phyloP scores from a whole-genome alignment of 2,329 filamentous ascomycete genomes.

The Penicillium sp. region DNA sequence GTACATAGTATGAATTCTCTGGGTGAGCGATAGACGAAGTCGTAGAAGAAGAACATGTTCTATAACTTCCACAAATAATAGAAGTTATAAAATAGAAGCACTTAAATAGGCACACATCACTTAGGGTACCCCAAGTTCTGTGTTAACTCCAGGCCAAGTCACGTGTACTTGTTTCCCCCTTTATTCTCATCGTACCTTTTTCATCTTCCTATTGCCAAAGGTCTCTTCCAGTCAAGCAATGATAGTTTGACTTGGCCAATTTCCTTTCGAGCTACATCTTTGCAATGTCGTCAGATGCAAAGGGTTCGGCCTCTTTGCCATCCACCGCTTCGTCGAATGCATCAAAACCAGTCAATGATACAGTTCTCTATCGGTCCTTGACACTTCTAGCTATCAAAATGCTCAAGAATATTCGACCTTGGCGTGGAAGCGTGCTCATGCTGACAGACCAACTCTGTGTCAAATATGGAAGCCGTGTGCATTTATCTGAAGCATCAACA shows the following conservation, averaged over 20 bases:
- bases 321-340: slow-evolving; percentile 1
- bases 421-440: slow-evolving; percentile 26
- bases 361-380: slow-evolving; percentile 11
- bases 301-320: slow-evolving; percentile 1
- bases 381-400: slow-evolving; percentile 22
- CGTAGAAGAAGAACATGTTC: too few species aligned
- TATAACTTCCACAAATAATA: too few species aligned
- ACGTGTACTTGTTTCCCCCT: too few species aligned
- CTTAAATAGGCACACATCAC: too few species aligned
- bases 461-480: slow-evolving; percentile 27
- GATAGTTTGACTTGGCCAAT: neutral
- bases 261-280: neutral
- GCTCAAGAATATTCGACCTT: slow-evolving; percentile 20
- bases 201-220: too few species aligned
- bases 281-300: slow-evolving; percentile 6
- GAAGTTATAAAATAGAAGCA: too few species aligned
- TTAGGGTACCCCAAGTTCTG: too few species aligned
- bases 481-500: slow-evolving; percentile 32
- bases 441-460: slow-evolving; percentile 28
- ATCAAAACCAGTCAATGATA: slow-evolving; percentile 18
- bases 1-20: too few species aligned
- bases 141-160: too few species aligned
- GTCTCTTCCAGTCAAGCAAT: too few species aligned
- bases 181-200: too few species aligned
- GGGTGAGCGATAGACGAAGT: too few species aligned